Percentiles rank a stretch among this genome's conserved stretches.
Evolutionary conservation across 192 early-diverging fungal genomes (phyloP).

Genomic region (Backusella psychrophila): DNA sequence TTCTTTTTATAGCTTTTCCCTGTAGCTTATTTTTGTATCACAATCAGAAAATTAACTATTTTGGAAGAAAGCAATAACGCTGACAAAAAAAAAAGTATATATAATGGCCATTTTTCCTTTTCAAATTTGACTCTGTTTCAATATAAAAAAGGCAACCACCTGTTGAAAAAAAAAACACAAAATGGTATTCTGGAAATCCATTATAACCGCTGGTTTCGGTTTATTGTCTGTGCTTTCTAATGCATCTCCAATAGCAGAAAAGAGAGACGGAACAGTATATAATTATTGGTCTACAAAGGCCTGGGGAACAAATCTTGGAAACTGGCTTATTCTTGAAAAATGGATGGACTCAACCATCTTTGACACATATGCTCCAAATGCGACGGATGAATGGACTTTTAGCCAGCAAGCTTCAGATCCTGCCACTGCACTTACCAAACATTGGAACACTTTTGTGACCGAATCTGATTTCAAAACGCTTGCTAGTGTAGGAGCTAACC

Average conservation of each 20-base stretch:
- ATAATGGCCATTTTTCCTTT: neutral
- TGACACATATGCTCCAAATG: conserved; percentile 34
- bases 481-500: conserved; percentile 47
- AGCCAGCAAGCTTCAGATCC: conserved; percentile 43
- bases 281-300: conserved; percentile 33
- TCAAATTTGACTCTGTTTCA: neutral
- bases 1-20: neutral
- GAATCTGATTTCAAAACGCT: conserved; percentile 49
- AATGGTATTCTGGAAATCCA: neutral
- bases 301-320: conserved; percentile 59
- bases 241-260: neutral
- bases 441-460: conserved; percentile 58
- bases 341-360: conserved; percentile 56
- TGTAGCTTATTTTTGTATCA: neutral
- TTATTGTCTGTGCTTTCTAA: neutral
- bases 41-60: neutral
- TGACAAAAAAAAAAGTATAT: neutral
- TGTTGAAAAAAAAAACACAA: neutral
- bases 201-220: neutral
- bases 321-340: conserved; percentile 57
- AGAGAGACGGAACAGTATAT: conserved; percentile 18
- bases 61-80: neutral
- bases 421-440: conserved; percentile 31
- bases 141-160: neutral
- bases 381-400: conserved; percentile 58